Percentiles rank a stretch among this genome's conserved stretches.
phyloP scores from a whole-genome alignment of 371 early-diverging fungal genomes.

The Rhizomucor miehei region DNA sequence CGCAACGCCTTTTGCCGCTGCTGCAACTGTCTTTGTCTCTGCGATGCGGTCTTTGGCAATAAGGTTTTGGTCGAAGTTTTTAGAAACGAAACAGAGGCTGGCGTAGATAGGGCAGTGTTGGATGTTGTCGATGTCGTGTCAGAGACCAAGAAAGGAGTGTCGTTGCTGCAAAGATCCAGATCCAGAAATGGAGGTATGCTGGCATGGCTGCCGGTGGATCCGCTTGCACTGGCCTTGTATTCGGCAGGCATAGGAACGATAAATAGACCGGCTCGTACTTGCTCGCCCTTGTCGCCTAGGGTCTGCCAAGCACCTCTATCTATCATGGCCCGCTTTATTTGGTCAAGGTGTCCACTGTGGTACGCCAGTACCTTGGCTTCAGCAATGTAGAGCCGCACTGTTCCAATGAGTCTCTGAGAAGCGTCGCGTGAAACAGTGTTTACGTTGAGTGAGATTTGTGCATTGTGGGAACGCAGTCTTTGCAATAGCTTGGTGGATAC shows the following conservation, averaged over 20 bases:
- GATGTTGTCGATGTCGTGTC: conserved; percentile 17
- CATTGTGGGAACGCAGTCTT: conserved; percentile 32
- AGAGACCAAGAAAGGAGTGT: conserved; percentile 18
- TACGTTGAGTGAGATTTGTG: conserved; percentile 22
- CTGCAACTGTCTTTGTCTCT: conserved; percentile 2
- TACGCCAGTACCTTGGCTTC: conserved; percentile 41
- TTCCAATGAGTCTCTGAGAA: conserved; percentile 11
- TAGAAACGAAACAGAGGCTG: conserved; percentile 12
- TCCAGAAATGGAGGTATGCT: too few relatives aligned
- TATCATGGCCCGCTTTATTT: conserved; percentile 37
- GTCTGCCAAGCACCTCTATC: conserved; percentile 42
- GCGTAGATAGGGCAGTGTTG: conserved; percentile 12
- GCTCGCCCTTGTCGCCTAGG: conserved; percentile 19
- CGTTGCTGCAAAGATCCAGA: conserved; percentile 6
- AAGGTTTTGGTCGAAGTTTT: neutral
- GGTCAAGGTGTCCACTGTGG: conserved; percentile 31
- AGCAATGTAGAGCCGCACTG: conserved; percentile 17
- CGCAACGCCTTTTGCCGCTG: neutral
- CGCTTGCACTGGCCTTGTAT: conserved; percentile 8
- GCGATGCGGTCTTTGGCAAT: neutral
- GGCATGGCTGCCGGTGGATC: too few relatives aligned
- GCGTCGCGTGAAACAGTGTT: conserved; percentile 13
- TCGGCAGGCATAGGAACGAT: conserved; percentile 43
- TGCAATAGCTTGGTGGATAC: conserved; percentile 38
- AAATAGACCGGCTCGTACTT: conserved; percentile 39